These are phyloP conservation scores for Gossypium stocksii DNA, from an alignment of 345 rosid species.

Conservation along the genomic window DNA sequence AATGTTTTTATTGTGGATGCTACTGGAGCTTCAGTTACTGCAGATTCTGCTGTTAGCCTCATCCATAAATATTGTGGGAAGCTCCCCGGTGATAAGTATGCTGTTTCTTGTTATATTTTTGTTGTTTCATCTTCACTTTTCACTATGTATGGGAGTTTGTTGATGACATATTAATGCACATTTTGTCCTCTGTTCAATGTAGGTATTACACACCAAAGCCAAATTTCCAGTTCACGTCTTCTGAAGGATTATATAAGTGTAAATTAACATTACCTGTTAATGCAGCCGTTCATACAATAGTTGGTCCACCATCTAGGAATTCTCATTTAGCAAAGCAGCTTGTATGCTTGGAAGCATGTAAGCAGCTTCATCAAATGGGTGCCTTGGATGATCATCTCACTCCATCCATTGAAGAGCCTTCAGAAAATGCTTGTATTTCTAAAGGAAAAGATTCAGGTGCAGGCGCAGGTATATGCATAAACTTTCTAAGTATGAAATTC, in stretches of 20 bases:
- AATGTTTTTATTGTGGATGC: slow-evolving; percentile 35
- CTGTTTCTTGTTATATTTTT: slow-evolving; percentile 6
- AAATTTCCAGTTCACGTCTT: slow-evolving; percentile 30
- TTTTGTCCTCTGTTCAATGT: slow-evolving; percentile 13
- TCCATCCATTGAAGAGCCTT: slow-evolving; percentile 32
- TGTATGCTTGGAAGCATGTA: slow-evolving; percentile 71
- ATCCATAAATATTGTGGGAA: slow-evolving; percentile 46
- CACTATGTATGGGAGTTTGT: not conserved
- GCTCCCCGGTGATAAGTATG: slow-evolving; percentile 56
- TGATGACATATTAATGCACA: slow-evolving; percentile 1
- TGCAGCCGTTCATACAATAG: slow-evolving; percentile 47
- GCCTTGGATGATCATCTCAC: slow-evolving; percentile 53
- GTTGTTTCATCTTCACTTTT: not conserved
- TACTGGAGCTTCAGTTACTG: slow-evolving; percentile 53
- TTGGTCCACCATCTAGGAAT: slow-evolving; percentile 49
- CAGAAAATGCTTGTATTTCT: slow-evolving; percentile 20
- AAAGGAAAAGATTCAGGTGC: slow-evolving; percentile 41
- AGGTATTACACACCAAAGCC: slow-evolving; percentile 53
- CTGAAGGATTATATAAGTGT: slow-evolving; percentile 39
- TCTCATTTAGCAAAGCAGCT: slow-evolving; percentile 52
- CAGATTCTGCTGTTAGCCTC: slow-evolving; percentile 53
- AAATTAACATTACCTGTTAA: slow-evolving; percentile 46
- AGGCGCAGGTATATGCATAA: slow-evolving; percentile 30
- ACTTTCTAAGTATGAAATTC: not conserved
- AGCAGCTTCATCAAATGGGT: slow-evolving; percentile 58